Evolutionary conservation across 441 rosid species (phyloP).

Genomic region (Erodium chrysanthum): DNA sequence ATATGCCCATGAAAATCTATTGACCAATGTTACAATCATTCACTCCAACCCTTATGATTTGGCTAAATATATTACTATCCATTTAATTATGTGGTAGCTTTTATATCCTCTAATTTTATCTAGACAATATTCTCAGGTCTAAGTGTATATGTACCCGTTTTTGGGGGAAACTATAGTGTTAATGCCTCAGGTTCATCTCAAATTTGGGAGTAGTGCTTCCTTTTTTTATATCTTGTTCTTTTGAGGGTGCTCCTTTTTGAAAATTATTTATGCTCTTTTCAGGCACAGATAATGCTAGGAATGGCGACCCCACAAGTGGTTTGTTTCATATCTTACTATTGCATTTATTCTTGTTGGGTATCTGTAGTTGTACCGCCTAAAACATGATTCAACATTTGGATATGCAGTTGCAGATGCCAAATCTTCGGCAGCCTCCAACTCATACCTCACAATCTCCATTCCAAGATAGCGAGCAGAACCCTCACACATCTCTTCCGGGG

Average conservation of each 20-base stretch:
- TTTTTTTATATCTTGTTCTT: neutral
- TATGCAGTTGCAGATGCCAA: constrained; percentile 66
- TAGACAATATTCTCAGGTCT: no score
- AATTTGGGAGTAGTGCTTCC: neutral
- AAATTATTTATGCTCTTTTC: constrained; percentile 13
- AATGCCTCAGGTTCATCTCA: no score
- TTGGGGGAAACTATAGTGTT: no score
- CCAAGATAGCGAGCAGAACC: constrained; percentile 39
- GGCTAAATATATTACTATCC: no score
- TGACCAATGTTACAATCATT: neutral
- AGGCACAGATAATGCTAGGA: constrained; percentile 90
- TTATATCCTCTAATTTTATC: no score
- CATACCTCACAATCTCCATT: constrained; percentile 37
- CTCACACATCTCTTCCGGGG: constrained; percentile 36
- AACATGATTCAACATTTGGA: constrained; percentile 15
- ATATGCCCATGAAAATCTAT: neutral
- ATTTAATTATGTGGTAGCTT: no score
- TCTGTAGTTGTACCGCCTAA: neutral
- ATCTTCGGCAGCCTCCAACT: constrained; percentile 45
- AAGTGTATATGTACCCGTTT: no score
- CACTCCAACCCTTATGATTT: no score
- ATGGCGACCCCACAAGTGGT: constrained; percentile 77
- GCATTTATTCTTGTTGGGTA: constrained; percentile 14
- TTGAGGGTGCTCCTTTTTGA: neutral
- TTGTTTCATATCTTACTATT: constrained; percentile 29